Conservation (phyloP, 139 green algal genomes). For the Chlamydomonas incerta region DNA sequence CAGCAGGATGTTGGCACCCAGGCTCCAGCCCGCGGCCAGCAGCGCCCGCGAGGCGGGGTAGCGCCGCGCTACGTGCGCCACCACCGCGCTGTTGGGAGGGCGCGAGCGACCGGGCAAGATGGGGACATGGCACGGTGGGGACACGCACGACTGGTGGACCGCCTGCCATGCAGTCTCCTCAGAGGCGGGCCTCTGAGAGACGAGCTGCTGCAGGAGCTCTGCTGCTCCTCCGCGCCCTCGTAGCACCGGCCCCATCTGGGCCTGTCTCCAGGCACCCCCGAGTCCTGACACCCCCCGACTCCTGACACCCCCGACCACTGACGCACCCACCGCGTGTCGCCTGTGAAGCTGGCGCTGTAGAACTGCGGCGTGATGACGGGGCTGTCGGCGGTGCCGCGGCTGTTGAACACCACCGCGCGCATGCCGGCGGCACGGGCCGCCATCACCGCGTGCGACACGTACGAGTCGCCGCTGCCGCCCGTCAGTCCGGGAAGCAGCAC, state of each 20-base stretch:
- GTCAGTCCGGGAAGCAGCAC: conserved; percentile 95
- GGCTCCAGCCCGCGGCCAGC: conserved; percentile 88
- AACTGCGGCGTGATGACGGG: conserved; percentile 94
- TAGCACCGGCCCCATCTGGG: no score
- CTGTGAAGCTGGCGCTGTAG: conserved; percentile 95
- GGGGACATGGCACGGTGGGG: not conserved
- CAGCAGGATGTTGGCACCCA: conserved; percentile 95
- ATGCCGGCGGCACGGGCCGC: conserved; percentile 56
- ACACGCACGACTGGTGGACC: not conserved
- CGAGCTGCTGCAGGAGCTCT: no score
- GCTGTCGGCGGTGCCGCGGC: conserved; percentile 84
- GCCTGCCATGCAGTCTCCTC: not conserved
- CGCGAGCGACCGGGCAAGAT: no score
- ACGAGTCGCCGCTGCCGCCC: conserved; percentile 89
- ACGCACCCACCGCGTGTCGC: conserved; percentile 73
- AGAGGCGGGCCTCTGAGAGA: no score
- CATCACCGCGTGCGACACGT: conserved; percentile 84
- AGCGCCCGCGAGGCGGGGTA: conserved; percentile 61
- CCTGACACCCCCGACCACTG: not conserved
- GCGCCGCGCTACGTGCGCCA: conserved; percentile 40
- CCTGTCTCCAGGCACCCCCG: no score
- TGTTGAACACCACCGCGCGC: conserved; percentile 90
- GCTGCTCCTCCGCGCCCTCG: no score
- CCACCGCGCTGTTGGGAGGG: conserved; percentile 25
- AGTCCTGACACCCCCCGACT: no score